Evolutionary conservation across 768 basidiomycete genomes (phyloP), one percentile per base, ranked within the genome.

Genomic region (Termitomyces heimii): DNA sequence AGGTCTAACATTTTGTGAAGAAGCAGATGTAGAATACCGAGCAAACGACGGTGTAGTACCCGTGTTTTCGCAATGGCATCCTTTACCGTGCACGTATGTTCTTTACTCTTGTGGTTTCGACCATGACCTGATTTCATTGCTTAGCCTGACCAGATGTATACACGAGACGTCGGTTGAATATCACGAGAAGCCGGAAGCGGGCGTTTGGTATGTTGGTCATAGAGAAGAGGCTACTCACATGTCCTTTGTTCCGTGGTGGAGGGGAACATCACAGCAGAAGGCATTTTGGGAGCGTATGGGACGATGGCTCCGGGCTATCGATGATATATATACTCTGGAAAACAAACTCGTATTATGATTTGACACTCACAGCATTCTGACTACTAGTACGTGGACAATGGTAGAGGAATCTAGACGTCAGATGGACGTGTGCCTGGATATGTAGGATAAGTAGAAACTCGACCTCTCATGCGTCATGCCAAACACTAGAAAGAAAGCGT

Each of bases 391-490:
- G 34, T 37, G 49, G 34, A 37, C 24, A n/a, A 39, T n/a, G 26
- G 50, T 51, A 37, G 50, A 35, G 50, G 39, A 37, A n/a, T 34
- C 35, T 56, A 60, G 39, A 51, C 53, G 65, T 68, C 64, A 49
- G 58, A 60, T 45, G 60, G 63, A 64, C 63, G 57, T 58, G 65
- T 56, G 16, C 10, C 13, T 44, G 31, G 43, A 44, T 44, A 57
- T 53, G 50, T 56, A 35, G 44, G 31, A 31, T 20, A 20, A 49
- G 34, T 54, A 32, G 28, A 55, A 49, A 22, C 4, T 26, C 5
- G 16, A 46, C 26, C 20, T n/a, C 37, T 24, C 28, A 14, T 29
- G 26, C 24, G 26, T 24, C 28, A 14, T 29, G 26, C 24, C 31
- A 35, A 34, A 47, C 58, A 22, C 22, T 34, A 35, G 40, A 28